These are phyloP conservation scores for Uronychia setigera DNA, from an alignment of 73 alveolate genomes.

Conservation along the genomic window DNA sequence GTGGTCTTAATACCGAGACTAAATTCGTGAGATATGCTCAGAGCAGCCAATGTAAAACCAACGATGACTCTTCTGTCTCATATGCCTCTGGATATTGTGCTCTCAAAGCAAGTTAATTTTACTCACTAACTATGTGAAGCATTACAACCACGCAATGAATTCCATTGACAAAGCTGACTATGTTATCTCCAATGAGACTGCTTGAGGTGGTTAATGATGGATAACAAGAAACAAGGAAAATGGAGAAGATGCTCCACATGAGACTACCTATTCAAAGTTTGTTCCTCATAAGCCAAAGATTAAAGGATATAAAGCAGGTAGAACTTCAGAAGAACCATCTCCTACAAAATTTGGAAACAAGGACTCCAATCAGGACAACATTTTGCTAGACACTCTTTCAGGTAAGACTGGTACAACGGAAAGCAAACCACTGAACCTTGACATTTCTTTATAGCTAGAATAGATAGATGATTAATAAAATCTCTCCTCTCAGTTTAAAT, in stretches of 20 bases:
- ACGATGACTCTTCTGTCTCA: slow-evolving; percentile 80
- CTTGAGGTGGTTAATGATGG: not conserved
- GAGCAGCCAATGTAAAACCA: slow-evolving; percentile 61
- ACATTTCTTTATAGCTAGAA: no score
- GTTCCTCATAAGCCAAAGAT: not conserved
- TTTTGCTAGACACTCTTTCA: no score
- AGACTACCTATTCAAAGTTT: not conserved
- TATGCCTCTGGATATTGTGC: slow-evolving; percentile 90
- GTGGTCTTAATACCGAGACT: slow-evolving; percentile 50
- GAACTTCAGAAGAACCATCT: not conserved
- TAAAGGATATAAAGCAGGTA: not conserved
- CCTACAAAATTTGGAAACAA: no score
- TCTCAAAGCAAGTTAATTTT: no score
- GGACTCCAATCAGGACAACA: no score
- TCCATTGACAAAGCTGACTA: not conserved
- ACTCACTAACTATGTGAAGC: not conserved
- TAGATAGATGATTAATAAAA: no score
- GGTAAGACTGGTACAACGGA: no score
- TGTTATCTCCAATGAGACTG: not conserved
- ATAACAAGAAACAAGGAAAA: not conserved
- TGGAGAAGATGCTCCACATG: not conserved
- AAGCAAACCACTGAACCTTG: no score
- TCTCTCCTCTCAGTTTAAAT: no score
- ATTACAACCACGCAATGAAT: not conserved
- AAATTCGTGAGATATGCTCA: slow-evolving; percentile 77